Evolutionary conservation across 768 basidiomycete genomes (phyloP), one percentile per base, ranked within the genome.

Genomic region (Hemileccinum impolitum): DNA sequence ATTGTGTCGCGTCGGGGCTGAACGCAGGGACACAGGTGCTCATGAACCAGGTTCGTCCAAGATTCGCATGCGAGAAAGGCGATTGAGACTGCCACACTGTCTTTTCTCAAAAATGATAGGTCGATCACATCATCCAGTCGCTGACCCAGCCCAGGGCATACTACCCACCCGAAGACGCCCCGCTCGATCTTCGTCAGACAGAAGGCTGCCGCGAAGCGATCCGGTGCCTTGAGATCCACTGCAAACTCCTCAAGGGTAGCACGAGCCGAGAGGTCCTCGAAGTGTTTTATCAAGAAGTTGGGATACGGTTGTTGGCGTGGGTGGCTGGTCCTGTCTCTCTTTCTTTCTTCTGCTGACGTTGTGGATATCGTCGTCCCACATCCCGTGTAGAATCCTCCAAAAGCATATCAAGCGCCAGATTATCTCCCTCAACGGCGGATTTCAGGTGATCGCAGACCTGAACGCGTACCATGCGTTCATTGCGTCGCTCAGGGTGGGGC

Each of bases 371-470:
- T n/a, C n/a, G n/a, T n/a, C n/a, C n/a, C n/a, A n/a, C n/a, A n/a
- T n/a, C n/a, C n/a, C n/a, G n/a, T n/a, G 17, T 53, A 95, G 94
- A 15, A 94, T 98, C 61, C 66, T 98, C 28, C 94, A 97, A 63
- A 93, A 95, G 58, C 95, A 97, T 59, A 85, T 98, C 66, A 98
- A 99, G 64, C 80, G 94, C 1, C 94, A 97, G 65, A 99, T 98
- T 60, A 94, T 98, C 42, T 97, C 94, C 1, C 76, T 96, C 31
- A 82, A 74, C 47, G 96, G 96, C 14, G 95, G 95, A 0, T 95
- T 98, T 68, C 91, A 93, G 56, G 85, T 97, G 52, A 97, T 99
- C 54, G 88, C 94, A 2, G 96, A 99, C 66, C 71, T 99, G 52
- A 99, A 98, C 67, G 82, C 88, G 4, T 99, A 99, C 67, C 82